Base-by-base conservation (phyloP, 768 basidiomycete genomes). In the Tremella mesenterica region DNA sequence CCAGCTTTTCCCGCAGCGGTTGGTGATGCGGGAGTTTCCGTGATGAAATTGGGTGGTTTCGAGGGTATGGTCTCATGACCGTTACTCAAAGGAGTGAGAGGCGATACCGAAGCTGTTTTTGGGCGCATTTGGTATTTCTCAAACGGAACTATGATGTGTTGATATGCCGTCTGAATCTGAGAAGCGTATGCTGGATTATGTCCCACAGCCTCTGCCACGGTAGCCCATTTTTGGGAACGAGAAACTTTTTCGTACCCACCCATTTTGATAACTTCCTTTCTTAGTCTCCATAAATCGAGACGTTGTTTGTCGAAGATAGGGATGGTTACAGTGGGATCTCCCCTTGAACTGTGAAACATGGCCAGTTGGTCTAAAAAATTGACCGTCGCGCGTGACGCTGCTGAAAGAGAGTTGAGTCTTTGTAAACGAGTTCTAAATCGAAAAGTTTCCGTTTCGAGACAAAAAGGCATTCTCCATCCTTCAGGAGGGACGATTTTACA, bases 301-400 rank as follows among this genome's bases (percentile, higher is more conserved):
- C 89, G 81, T 68, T 88, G 87, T 74, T 88, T 84, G 73, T 90
- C 90, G 71, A 99, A 88, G 28, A 85, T 86, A 53, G 95, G 95
- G 29, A 96, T 85, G n/a, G 83, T 83, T 23, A 96, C 84, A 60
- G 86, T 83, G 56, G 83, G 79, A 71, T 90, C 89, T 44, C 89
- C 89, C 75, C 92, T 90, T 73, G 96, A 92, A 64, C 87, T 85
- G 75, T 97, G 95, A 73, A 86, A 99, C 63, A 88, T 85, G 75
- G 92, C 92, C 45, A 99, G 80, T 74, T 95, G 90, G 73, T 97
- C 93, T 61, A 96, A 76, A 75, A 95, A 97, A 77, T 95, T 97
- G 73, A 97, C 76, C 75, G 92, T 95, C 47, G 95, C 93, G 63
- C 95, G 79, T 56, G 91, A 92, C 30, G 92, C 87, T 14, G 95